Conservation (phyloP, 257 asterid genomes). For the Nemophila menziesii region DNA sequence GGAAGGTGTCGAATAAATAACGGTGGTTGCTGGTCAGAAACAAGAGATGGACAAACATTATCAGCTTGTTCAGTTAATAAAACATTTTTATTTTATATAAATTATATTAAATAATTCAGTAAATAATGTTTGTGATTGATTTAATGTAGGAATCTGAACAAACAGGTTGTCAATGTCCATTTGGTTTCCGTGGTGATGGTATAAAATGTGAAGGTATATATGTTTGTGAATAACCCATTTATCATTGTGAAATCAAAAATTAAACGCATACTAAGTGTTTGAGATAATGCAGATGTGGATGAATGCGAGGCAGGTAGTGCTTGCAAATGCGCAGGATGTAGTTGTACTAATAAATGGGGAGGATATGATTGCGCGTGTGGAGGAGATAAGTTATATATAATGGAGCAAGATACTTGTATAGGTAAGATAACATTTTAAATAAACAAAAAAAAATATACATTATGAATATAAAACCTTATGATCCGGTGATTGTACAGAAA, state of each 20-base stretch:
- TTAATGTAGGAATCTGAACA: slow-evolving; percentile 42
- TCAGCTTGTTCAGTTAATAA: slow-evolving; percentile 77
- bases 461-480: not conserved
- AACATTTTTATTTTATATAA: not conserved
- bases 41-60: slow-evolving; percentile 35
- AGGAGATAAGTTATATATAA: slow-evolving; percentile 59
- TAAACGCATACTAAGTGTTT: too few relatives aligned
- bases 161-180: slow-evolving; percentile 72
- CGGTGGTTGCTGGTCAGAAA: slow-evolving; percentile 84
- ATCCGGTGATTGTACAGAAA: slow-evolving; percentile 33
- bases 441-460: too few relatives aligned
- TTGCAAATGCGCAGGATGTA: slow-evolving; percentile 81
- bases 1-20: slow-evolving; percentile 70
- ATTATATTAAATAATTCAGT: too few relatives aligned
- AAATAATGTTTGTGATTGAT: not conserved
- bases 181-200: slow-evolving; percentile 77
- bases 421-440: slow-evolving; percentile 26
- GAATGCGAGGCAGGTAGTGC: slow-evolving; percentile 63
- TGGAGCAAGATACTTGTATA: slow-evolving; percentile 74
- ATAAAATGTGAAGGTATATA: slow-evolving; percentile 58
- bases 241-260: not conserved
- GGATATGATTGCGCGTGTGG: slow-evolving; percentile 63
- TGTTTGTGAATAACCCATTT: too few relatives aligned
- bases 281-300: slow-evolving; percentile 76
- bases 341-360: slow-evolving; percentile 76